These are phyloP conservation scores for Stentor coeruleus DNA, from an alignment of 73 alveolate species.

Conservation along the genomic window DNA sequence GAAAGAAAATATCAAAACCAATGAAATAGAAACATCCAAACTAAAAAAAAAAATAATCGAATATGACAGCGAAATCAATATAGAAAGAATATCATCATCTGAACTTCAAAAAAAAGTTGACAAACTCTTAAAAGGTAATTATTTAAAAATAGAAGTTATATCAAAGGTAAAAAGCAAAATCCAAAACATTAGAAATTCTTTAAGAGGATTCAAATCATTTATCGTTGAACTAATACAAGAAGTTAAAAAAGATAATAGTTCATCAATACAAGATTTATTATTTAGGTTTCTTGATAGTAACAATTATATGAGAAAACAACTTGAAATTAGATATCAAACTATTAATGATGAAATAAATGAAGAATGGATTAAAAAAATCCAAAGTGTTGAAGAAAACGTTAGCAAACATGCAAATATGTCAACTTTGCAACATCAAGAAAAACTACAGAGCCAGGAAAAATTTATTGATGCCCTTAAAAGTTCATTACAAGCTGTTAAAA, in stretches of 20 bases:
- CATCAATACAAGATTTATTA: constrained; percentile 14
- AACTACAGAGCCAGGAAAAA: not conserved
- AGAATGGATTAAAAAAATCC: constrained; percentile 13
- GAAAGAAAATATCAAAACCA: not conserved
- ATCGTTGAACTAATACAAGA: not conserved
- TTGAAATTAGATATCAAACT: not conserved
- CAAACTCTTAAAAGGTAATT: not conserved
- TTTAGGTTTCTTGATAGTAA: not conserved
- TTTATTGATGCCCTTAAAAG: not conserved
- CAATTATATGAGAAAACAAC: constrained; percentile 12
- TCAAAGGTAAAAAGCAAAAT: not conserved
- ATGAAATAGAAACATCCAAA: not conserved
- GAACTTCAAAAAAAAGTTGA: not conserved
- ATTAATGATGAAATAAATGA: not conserved
- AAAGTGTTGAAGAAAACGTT: not conserved
- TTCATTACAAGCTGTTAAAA: not conserved
- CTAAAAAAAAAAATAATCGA: constrained; percentile 8
- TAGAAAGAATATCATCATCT: not conserved
- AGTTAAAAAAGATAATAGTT: not conserved
- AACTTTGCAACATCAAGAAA: not conserved
- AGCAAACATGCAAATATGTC: not conserved
- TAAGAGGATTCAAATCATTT: not conserved
- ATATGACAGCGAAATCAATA: constrained; percentile 1
- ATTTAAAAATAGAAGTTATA: not conserved
- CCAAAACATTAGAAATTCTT: not conserved